Evolutionary conservation across 352 stramenopile genomes (phyloP).

Genomic region (Pythium guiyangense): DNA sequence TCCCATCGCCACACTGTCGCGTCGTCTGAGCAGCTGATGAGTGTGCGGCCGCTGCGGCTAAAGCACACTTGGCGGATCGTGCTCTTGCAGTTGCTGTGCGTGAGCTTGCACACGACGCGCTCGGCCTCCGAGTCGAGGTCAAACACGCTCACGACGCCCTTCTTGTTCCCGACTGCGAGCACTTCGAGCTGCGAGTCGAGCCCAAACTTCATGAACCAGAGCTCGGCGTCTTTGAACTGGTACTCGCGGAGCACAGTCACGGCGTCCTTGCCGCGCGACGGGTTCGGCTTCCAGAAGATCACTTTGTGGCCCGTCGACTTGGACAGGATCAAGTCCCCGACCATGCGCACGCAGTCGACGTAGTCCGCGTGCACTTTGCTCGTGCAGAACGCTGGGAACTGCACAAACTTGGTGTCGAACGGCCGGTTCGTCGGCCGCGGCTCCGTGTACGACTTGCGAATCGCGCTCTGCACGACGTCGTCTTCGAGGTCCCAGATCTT

Average conservation of each 20-base stretch:
- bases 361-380: constrained; percentile 90
- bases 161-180: constrained; percentile 80
- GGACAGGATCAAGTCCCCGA: constrained; percentile 72
- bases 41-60: constrained; percentile 60
- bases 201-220: constrained; percentile 89
- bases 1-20: constrained; percentile 75
- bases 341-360: constrained; percentile 85
- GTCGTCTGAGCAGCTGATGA: constrained; percentile 74
- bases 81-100: constrained; percentile 69
- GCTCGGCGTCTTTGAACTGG: constrained; percentile 72
- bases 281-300: constrained; percentile 91
- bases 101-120: constrained; percentile 64
- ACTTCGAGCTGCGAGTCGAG: constrained; percentile 71
- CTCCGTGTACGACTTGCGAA: constrained; percentile 72
- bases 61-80: constrained; percentile 79
- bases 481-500: constrained; percentile 93
- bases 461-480: constrained; percentile 61
- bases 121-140: constrained; percentile 71
- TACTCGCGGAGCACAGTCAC: constrained; percentile 82
- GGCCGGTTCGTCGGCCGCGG: constrained; percentile 48
- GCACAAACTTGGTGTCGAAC: constrained; percentile 83
- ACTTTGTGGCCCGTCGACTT: constrained; percentile 88
- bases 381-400: constrained; percentile 91
- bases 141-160: constrained; percentile 75
- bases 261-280: constrained; percentile 69